Percentiles rank a stretch among this genome's conserved stretches.
phyloP scores from a whole-genome alignment of 345 rosid species.

The Physaria fendleri region DNA sequence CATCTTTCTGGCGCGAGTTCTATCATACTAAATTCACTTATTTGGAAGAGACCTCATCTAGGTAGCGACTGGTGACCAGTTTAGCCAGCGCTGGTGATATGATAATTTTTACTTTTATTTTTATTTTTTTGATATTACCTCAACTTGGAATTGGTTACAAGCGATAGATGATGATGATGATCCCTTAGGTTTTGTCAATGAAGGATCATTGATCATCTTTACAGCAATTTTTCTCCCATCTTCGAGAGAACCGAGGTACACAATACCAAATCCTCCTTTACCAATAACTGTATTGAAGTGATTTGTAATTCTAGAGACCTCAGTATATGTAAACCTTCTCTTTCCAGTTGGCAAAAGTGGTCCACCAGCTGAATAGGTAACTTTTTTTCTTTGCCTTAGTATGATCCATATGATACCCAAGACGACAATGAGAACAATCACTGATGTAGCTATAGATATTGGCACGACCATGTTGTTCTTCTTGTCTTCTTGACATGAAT shows the following conservation, averaged over 20 bases:
- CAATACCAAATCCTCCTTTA: slow-evolving; percentile 43
- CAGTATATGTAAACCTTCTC: slow-evolving; percentile 20
- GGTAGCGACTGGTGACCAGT: too few species aligned
- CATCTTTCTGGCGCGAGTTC: too few species aligned
- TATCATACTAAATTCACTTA: too few species aligned
- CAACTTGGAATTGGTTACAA: slow-evolving; percentile 34
- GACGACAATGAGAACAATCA: slow-evolving; percentile 18
- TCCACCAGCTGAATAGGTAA: slow-evolving; percentile 17
- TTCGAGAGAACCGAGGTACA: slow-evolving; percentile 31
- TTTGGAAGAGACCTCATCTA: too few species aligned
- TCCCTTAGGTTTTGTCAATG: not conserved
- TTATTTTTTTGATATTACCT: too few species aligned
- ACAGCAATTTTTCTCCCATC: slow-evolving; percentile 37
- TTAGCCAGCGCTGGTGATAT: too few species aligned
- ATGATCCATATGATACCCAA: slow-evolving; percentile 15
- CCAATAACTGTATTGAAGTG: slow-evolving; percentile 33
- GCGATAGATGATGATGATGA: slow-evolving; percentile 19
- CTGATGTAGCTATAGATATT: slow-evolving; percentile 4
- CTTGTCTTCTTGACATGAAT: slow-evolving; percentile 32
- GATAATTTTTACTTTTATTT: too few species aligned
- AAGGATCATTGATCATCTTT: slow-evolving; percentile 33
- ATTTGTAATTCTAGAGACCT: slow-evolving; percentile 31
- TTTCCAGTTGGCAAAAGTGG: slow-evolving; percentile 18
- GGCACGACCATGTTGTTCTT: slow-evolving; percentile 31
- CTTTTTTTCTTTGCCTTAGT: slow-evolving; percentile 18